phyloP scores from a whole-genome alignment of 305 asterid species.

The Fraxinus platypoda region DNA sequence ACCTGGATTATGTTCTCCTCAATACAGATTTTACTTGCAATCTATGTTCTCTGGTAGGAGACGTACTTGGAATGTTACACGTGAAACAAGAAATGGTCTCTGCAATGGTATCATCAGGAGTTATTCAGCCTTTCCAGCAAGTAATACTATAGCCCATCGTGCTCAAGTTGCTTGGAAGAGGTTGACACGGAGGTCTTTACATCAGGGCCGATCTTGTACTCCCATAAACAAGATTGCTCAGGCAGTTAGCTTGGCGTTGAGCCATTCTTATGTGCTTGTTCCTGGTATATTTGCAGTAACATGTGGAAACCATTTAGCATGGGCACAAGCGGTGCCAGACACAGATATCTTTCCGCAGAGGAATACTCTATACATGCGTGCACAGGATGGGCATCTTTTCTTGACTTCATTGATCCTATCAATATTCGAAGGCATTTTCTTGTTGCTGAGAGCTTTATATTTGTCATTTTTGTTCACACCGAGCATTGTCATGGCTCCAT shows the following conservation, averaged over 20 bases:
- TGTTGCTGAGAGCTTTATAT: conserved; percentile 62
- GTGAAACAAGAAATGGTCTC: conserved; percentile 29
- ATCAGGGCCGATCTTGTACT: conserved; percentile 28
- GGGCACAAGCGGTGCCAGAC: conserved; percentile 51
- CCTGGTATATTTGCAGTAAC: conserved; percentile 68
- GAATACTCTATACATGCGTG: conserved; percentile 51
- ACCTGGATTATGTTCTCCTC: conserved; percentile 36
- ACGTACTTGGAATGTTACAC: conserved; percentile 33
- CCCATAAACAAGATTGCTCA: conserved; percentile 62
- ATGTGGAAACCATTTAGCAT: conserved; percentile 54
- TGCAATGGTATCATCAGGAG: conserved; percentile 29
- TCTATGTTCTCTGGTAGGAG: conserved; percentile 36
- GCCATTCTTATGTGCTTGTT: conserved; percentile 55
- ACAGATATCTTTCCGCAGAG: conserved; percentile 40
- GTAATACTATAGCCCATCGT: conserved; percentile 40
- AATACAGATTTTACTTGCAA: conserved; percentile 48
- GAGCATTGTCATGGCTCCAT: conserved; percentile 84
- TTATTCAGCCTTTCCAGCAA: conserved; percentile 40
- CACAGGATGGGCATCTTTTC: conserved; percentile 60
- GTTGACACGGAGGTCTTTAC: conserved; percentile 34
- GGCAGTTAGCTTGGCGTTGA: conserved; percentile 75
- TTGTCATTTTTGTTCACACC: conserved; percentile 74
- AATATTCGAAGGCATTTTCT: conserved; percentile 44
- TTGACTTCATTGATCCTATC: conserved; percentile 45
- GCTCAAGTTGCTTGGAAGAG: conserved; percentile 68